Conservation (phyloP, 2,329 filamentous ascomycete genomes). For the Aspergillus awamori region DNA sequence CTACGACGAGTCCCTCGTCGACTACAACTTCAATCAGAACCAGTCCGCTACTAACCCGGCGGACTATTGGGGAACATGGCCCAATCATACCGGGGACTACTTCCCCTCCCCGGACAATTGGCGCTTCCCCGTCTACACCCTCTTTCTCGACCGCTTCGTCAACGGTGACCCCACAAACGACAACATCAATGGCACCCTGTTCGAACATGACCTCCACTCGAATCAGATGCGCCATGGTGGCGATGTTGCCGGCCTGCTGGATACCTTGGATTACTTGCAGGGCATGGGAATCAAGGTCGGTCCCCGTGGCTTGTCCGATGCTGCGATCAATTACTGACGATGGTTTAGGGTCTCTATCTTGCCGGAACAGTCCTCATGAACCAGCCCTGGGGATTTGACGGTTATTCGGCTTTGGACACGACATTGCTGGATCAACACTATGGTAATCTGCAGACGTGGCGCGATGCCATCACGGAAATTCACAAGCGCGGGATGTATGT, state of each 20-base stretch:
- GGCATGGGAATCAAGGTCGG: slow-evolving; percentile 63
- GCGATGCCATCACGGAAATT: slow-evolving; percentile 59
- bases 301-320: neutral
- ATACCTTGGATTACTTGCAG: slow-evolving; percentile 65
- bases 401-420: slow-evolving; percentile 62
- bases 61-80: slow-evolving; percentile 61
- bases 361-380: slow-evolving; percentile 66
- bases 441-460: slow-evolving; percentile 61
- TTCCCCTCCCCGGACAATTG: slow-evolving; percentile 61
- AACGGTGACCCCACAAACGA: slow-evolving; percentile 67
- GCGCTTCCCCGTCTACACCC: slow-evolving; percentile 66
- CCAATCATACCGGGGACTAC: slow-evolving; percentile 50
- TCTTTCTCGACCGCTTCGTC: slow-evolving; percentile 65
- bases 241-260: slow-evolving; percentile 58
- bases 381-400: slow-evolving; percentile 63
- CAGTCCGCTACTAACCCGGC: slow-evolving; percentile 55
- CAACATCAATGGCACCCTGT: slow-evolving; percentile 61
- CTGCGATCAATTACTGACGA: neutral
- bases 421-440: slow-evolving; percentile 65
- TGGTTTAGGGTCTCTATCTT: slow-evolving; percentile 57
- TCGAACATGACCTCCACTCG: slow-evolving; percentile 61
- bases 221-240: slow-evolving; percentile 66
- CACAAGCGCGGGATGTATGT: slow-evolving; percentile 66
- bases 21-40: slow-evolving; percentile 65
- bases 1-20: slow-evolving; percentile 53